Evolutionary conservation across 768 basidiomycete genomes (phyloP).

Genomic region (Suillus spraguei): DNA sequence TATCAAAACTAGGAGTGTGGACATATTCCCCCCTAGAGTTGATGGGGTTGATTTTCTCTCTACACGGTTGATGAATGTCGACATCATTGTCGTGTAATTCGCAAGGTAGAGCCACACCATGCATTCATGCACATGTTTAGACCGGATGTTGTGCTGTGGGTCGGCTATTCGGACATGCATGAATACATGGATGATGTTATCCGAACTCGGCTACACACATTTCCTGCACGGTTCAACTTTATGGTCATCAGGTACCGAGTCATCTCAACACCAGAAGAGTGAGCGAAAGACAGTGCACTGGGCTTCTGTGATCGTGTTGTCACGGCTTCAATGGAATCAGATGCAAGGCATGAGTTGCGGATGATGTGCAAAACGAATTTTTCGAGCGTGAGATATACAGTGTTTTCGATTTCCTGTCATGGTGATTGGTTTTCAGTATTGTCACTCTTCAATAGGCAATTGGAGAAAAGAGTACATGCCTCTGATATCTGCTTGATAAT

Average conservation of each 20-base stretch:
- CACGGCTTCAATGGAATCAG: conserved; percentile 39
- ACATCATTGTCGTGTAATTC: too few relatives aligned
- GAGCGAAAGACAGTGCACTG: conserved; percentile 67
- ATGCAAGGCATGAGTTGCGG: conserved; percentile 37
- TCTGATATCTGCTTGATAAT: conserved; percentile 41
- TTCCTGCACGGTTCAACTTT: background rate
- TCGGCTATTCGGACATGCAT: background rate
- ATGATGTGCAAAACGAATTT: conserved; percentile 54
- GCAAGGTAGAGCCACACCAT: too few relatives aligned
- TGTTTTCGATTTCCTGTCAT: conserved; percentile 48
- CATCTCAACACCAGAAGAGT: conserved; percentile 48
- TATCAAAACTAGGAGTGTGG: too few relatives aligned
- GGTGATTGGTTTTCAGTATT: background rate
- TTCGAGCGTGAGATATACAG: conserved; percentile 56
- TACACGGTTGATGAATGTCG: too few relatives aligned
- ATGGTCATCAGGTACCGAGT: conserved; percentile 42
- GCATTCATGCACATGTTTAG: too few relatives aligned
- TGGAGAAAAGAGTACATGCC: conserved; percentile 6
- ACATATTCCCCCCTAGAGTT: too few relatives aligned
- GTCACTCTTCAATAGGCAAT: background rate
- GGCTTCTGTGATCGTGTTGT: conserved; percentile 68
- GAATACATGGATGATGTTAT: background rate
- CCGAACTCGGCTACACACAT: background rate
- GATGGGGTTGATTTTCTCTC: too few relatives aligned
- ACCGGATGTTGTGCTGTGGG: too few relatives aligned